Evolutionary conservation across 1,284 basidiomycete genomes (phyloP).

Genomic region (Bondarzewia mesenterica): DNA sequence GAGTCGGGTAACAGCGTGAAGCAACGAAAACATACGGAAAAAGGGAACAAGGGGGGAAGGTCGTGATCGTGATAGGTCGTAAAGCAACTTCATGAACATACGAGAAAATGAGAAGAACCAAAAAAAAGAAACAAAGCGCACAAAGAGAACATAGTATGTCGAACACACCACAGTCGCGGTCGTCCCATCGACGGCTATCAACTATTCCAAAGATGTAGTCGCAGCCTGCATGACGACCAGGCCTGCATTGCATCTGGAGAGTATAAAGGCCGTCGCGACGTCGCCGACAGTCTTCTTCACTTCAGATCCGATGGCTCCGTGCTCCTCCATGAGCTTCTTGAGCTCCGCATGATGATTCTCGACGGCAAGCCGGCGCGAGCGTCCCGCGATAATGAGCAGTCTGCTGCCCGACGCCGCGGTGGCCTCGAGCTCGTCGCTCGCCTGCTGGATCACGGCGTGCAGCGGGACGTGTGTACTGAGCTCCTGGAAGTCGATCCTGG

Average conservation of each 20-base stretch:
- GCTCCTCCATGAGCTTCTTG: constrained; percentile 51
- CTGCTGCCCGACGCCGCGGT: constrained; percentile 22
- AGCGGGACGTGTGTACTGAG: constrained; percentile 46
- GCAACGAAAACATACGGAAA: too few relatives aligned
- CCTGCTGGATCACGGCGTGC: constrained; percentile 35
- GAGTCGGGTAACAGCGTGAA: too few relatives aligned
- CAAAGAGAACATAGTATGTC: too few relatives aligned
- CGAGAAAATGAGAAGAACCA: background rate
- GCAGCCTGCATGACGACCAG: constrained; percentile 68
- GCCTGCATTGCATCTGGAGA: constrained; percentile 50
- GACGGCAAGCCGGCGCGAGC: constrained; percentile 60
- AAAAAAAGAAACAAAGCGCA: background rate
- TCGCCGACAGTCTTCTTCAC: constrained; percentile 79
- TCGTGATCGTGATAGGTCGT: too few relatives aligned
- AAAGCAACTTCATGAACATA: background rate
- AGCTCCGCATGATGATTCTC: constrained; percentile 61
- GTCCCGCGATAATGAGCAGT: constrained; percentile 60
- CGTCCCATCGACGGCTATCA: background rate
- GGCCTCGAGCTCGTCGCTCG: constrained; percentile 15
- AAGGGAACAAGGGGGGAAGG: too few relatives aligned
- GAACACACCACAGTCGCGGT: too few relatives aligned
- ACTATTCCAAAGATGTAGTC: background rate
- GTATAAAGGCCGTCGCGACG: constrained; percentile 66
- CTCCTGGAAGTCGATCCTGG: constrained; percentile 50
- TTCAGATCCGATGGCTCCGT: constrained; percentile 40